Conservation (phyloP, 176 grass and related monocot genomes). For the Ensete glaucum region DNA sequence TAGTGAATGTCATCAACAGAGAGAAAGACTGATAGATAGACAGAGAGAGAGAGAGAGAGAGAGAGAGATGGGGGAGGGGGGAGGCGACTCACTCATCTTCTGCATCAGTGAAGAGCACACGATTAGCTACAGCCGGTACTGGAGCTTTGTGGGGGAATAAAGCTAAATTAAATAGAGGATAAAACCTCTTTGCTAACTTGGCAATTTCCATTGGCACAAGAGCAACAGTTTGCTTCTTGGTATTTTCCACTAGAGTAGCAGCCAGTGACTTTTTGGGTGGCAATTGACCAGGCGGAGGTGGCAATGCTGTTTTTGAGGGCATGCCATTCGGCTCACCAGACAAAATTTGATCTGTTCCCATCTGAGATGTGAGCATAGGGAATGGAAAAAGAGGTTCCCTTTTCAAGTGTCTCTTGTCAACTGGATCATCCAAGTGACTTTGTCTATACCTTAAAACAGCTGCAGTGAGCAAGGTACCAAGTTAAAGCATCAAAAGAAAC, state of each 20-base stretch:
- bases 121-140: constrained; percentile 47
- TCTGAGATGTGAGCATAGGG: constrained; percentile 19
- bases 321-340: constrained; percentile 24
- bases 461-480: constrained; percentile 24
- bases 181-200: constrained; percentile 60
- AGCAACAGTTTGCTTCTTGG: constrained; percentile 55
- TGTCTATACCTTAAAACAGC: constrained; percentile 58
- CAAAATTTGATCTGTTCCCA: constrained; percentile 25
- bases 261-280: constrained; percentile 73
- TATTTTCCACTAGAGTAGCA: constrained; percentile 72
- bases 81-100: constrained; percentile 47
- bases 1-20: too few species aligned
- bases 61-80: constrained; percentile 2
- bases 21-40: too few species aligned
- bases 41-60: neutral
- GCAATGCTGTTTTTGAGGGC: constrained; percentile 21
- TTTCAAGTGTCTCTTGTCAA: constrained; percentile 42
- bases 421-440: constrained; percentile 53
- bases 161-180: constrained; percentile 45
- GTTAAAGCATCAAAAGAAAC: constrained; percentile 12
- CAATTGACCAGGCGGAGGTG: constrained; percentile 34
- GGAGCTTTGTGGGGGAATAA: constrained; percentile 83
- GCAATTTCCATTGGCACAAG: constrained; percentile 70
- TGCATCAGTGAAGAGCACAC: constrained; percentile 91
- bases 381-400: constrained; percentile 76